Percentiles rank a stretch among this genome's conserved stretches.
phyloP scores from a whole-genome alignment of 352 stramenopile species.

The Pythium inflatum region DNA sequence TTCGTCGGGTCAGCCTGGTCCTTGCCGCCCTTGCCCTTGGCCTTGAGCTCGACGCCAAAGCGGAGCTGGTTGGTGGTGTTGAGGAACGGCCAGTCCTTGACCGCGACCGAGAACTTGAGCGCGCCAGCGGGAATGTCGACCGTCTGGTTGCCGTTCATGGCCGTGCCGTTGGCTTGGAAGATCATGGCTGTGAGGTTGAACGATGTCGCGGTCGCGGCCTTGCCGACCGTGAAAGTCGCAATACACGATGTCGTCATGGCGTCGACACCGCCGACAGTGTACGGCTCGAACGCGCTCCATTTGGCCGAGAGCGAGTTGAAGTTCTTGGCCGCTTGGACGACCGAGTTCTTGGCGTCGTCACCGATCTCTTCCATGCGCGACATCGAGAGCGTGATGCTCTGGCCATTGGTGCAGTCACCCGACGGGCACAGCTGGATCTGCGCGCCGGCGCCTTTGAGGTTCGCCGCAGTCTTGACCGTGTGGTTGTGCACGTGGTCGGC shows the following conservation, averaged over 20 bases:
- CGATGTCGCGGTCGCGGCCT: not conserved
- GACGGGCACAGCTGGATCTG: constrained; percentile 48
- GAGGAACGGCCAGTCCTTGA: constrained; percentile 30
- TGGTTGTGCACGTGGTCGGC: not conserved
- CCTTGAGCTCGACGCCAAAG: constrained; percentile 41
- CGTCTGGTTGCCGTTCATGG: constrained; percentile 20
- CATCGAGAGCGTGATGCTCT: constrained; percentile 28
- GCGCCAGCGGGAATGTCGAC: not conserved
- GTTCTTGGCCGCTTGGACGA: constrained; percentile 24
- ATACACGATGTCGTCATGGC: constrained; percentile 38
- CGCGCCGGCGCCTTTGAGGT: constrained; percentile 37
- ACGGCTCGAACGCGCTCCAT: constrained; percentile 36
- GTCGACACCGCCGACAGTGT: constrained; percentile 21
- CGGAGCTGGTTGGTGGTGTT: constrained; percentile 28
- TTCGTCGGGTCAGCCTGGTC: not conserved
- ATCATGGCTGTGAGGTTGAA: constrained; percentile 52
- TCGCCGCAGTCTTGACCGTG: constrained; percentile 41
- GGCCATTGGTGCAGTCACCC: constrained; percentile 26
- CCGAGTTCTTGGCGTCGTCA: not conserved
- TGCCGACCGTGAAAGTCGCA: constrained; percentile 19
- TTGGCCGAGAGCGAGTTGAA: constrained; percentile 33
- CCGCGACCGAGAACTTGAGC: constrained; percentile 3
- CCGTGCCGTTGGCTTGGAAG: constrained; percentile 34
- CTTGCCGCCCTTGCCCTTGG: constrained; percentile 33
- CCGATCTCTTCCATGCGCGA: constrained; percentile 38